Evolutionary conservation across 768 basidiomycete genomes (phyloP).

Genomic region (Botryobasidium botryosum): DNA sequence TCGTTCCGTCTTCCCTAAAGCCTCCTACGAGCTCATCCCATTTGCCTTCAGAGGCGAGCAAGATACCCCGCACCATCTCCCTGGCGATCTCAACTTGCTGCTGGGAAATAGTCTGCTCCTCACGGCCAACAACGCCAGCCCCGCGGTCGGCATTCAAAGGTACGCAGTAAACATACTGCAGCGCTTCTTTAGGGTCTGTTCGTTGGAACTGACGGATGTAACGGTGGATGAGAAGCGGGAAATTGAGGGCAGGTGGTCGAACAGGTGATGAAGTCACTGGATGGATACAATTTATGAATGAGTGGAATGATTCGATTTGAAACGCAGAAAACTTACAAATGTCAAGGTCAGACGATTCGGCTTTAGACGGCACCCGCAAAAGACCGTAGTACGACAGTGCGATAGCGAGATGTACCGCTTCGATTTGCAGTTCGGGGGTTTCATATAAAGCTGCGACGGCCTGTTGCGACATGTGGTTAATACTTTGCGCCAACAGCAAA

Average conservation of each 20-base stretch:
- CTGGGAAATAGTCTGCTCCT: slow-evolving; percentile 49
- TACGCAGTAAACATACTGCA: slow-evolving; percentile 88
- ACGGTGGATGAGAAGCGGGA: slow-evolving; percentile 77
- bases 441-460: slow-evolving; percentile 85
- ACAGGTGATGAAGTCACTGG: slow-evolving; percentile 54
- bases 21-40: slow-evolving; percentile 96
- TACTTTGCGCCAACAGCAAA: neutral
- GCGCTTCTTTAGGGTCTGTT: slow-evolving; percentile 81
- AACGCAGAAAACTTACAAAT: slow-evolving; percentile 36
- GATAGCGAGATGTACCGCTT: slow-evolving; percentile 87
- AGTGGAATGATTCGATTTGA: neutral
- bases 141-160: slow-evolving; percentile 50
- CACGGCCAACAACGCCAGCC: neutral
- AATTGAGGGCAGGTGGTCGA: slow-evolving; percentile 54
- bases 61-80: slow-evolving; percentile 63
- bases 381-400: slow-evolving; percentile 88
- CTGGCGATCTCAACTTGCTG: slow-evolving; percentile 72
- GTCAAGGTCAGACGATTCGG: slow-evolving; percentile 71
- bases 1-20: slow-evolving; percentile 74
- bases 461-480: slow-evolving; percentile 23
- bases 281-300: neutral
- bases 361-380: slow-evolving; percentile 61
- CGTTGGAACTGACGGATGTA: slow-evolving; percentile 87
- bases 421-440: slow-evolving; percentile 70
- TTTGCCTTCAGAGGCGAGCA: slow-evolving; percentile 60